These are phyloP conservation scores for Ceratocystis colombiana DNA, from an alignment of 2,329 filamentous ascomycete genomes.

Conservation along the genomic window DNA sequence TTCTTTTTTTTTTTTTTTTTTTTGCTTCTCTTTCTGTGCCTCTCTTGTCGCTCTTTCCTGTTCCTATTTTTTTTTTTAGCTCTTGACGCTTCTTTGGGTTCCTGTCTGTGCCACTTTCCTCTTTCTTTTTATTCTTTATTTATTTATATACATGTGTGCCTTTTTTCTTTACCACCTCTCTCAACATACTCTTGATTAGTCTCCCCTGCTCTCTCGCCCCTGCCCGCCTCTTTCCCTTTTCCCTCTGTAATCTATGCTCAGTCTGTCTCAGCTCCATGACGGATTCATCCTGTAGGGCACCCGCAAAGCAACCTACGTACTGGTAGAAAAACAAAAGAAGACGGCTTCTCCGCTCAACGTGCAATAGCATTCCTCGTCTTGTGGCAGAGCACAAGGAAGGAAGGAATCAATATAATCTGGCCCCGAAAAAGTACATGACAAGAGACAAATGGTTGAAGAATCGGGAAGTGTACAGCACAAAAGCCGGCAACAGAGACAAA, in stretches of 20 bases:
- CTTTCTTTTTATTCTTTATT: neutral
- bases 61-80: neutral
- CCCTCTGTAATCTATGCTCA: neutral
- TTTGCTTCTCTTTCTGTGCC: constrained; percentile 10
- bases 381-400: too few relatives aligned
- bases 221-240: neutral
- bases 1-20: neutral
- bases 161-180: neutral
- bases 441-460: neutral
- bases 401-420: too few relatives aligned
- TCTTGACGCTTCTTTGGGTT: neutral
- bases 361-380: too few relatives aligned
- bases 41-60: neutral
- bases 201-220: neutral
- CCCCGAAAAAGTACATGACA: too few relatives aligned
- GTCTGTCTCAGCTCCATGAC: constrained; percentile 2
- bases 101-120: constrained; percentile 4
- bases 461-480: neutral
- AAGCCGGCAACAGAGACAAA: neutral
- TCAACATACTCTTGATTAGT: neutral
- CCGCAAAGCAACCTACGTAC: neutral
- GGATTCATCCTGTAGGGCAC: neutral
- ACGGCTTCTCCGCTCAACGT: too few relatives aligned
- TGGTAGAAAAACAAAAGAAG: too few relatives aligned
- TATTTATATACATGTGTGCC: neutral